Conservation (phyloP, 2,329 filamentous ascomycete genomes). For the Fusarium sororula region DNA sequence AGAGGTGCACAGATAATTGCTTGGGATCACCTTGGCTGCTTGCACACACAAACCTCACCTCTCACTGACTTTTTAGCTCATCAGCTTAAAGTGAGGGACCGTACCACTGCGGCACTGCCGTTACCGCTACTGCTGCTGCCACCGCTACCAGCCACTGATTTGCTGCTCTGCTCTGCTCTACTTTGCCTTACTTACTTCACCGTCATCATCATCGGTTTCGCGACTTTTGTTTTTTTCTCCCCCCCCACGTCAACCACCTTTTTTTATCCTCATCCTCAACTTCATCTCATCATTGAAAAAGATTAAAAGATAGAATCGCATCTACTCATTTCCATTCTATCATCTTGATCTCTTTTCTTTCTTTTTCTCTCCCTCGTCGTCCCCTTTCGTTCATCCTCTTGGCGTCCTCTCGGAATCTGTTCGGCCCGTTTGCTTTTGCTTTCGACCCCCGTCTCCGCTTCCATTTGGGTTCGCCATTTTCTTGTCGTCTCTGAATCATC, state of each 20-base stretch:
- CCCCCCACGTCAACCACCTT: constrained; percentile 1
- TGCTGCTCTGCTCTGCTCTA: background rate
- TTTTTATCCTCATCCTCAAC: constrained; percentile 1
- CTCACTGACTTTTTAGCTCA: background rate
- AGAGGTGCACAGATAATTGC: constrained; percentile 22
- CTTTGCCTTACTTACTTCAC: background rate
- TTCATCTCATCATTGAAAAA: constrained; percentile 25
- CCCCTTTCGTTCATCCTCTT: constrained; percentile 21
- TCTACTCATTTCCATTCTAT: background rate
- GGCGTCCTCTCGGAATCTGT: constrained; percentile 36
- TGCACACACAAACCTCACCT: background rate
- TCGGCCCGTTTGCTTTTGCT: constrained; percentile 38
- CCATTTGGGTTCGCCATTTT: constrained; percentile 25
- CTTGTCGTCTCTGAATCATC: constrained; percentile 19
- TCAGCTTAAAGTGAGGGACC: constrained; percentile 4
- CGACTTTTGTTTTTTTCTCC: constrained; percentile 9
- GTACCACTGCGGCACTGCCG: constrained; percentile 4
- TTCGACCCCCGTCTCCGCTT: constrained; percentile 38
- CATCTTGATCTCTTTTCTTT: background rate
- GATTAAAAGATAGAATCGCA: constrained; percentile 20
- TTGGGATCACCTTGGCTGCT: constrained; percentile 1
- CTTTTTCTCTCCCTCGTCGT: constrained; percentile 1
- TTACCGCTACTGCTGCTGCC: constrained; percentile 6
- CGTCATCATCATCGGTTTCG: constrained; percentile 29
- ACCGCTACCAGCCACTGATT: constrained; percentile 6